Base-by-base conservation (phyloP, 768 basidiomycete genomes). In the Coprinellus aureogranulatus region DNA sequence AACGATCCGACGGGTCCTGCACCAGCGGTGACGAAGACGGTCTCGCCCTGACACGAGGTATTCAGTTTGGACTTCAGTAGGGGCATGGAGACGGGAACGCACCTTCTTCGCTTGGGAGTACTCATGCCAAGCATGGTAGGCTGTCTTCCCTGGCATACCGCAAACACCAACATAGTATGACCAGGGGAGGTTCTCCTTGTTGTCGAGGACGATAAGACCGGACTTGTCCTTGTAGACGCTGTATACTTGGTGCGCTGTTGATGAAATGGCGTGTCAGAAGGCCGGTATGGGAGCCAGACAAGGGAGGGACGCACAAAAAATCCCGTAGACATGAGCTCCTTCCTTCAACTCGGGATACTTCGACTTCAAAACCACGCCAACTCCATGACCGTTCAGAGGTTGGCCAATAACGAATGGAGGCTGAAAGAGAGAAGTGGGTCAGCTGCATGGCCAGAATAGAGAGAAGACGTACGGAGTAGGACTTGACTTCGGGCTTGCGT, bases 161-260 rank as follows among this genome's bases (percentile, higher is more conserved):
- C 70, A 66, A 0, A 72, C 70, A 5, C 80, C 78, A 41, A 79
- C 61, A 59, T 69, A 77, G 2, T 58, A 62, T 0, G 70, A 68
- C 77, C 76, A 80, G 8, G 79, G 76, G 8, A 80, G 58, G 14
- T 72, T 70, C 34, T 75, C 65, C 52, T 71, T 61, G 60, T 77
- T 77, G 28, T 76, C 61, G 22, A 80, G 59, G 9, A 73, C 54
- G 2, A 30, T 34, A 54, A 64, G 41, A 9, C 58, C 55, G 1
- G 53, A 40, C 11, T 71, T 53, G 42, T 67, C 59, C 16, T 62
- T 61, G n/a, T 51, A 20, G 40, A 78, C 55, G 37, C 53, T 60
- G 55, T 77, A 79, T 49, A 77, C 65, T 54, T 72, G 64, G 65
- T 72, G 69, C 11, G 63, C 77, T 75, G 42, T 3, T 34, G 8